Evolutionary conservation across 768 basidiomycete genomes (phyloP), one percentile per base, ranked within the genome.

Genomic region (Rhodotorula toruloides): DNA sequence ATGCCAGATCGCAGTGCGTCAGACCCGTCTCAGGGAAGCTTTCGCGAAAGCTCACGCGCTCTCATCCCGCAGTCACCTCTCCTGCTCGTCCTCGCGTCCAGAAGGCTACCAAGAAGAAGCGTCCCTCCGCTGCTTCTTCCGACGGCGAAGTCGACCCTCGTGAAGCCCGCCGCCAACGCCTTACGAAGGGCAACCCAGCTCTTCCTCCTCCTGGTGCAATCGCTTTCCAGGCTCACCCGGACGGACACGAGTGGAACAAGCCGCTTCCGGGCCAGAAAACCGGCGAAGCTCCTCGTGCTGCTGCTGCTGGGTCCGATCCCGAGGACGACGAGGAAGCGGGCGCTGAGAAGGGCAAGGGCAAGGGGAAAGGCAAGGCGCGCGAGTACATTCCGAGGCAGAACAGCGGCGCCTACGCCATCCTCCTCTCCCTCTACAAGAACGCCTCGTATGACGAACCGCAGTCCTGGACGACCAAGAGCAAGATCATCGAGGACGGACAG

Each of bases 321-420:
- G 21, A 11, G 0, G 36, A 12, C 3, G 21, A 37, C 25, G 57
- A n/a, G 1, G 17, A n/a, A 25, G 14, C 10, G 2, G 29, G 29
- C 14, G 36, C 37, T 21, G 54, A 27, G 22, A 54, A 60, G 39
- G 58, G 58, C 22, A 61, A 57, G 36, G 54, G 32, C 46, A 61
- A 67, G 48, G 42, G 36, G 47, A n/a, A 16, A 14, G 48, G 36
- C 17, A 58, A 56, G 53, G 3, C 39, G 40, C 54, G 54, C 34
- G 58, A 32, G 29, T 72, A 72, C 64, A 40, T 72, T 46, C 71
- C 71, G 7, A 48, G 47, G 25, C 25, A 60, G 32, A 13, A 48
- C 19, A 54, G 55, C 16, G 67, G 71, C 4, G 34, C 67, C 22
- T 72, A 68, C 58, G 71, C 67, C 16, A 63, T 72, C 55, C 49